phyloP scores from a whole-genome alignment of 805 yeast genomes.

The Candida stauntonica region DNA sequence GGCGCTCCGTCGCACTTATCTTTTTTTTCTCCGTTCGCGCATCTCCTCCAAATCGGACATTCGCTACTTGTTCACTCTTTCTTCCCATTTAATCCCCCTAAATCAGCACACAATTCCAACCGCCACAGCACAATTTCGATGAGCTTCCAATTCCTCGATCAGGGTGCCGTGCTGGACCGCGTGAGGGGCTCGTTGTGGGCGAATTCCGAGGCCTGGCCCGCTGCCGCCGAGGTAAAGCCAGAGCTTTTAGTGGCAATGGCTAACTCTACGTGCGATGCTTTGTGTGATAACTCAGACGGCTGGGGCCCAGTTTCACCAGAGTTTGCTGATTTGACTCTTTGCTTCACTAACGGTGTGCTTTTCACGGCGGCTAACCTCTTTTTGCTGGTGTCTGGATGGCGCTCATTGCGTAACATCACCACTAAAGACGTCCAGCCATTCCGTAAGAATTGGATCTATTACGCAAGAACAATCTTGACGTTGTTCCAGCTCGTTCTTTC shows the following conservation, averaged over 20 bases:
- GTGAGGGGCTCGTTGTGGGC: background rate
- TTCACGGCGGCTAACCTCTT: slow-evolving; percentile 38
- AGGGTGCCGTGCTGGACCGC: slow-evolving; percentile 1
- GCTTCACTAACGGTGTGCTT: slow-evolving; percentile 52
- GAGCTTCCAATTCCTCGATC: slow-evolving; percentile 2
- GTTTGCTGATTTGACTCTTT: slow-evolving; percentile 55
- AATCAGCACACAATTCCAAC: background rate
- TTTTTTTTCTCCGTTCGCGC: background rate
- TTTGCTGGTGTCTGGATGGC: slow-evolving; percentile 40
- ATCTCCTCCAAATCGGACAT: background rate
- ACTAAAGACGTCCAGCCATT: slow-evolving; percentile 29
- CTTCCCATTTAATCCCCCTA: background rate
- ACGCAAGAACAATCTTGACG: slow-evolving; percentile 32
- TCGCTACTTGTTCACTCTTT: background rate
- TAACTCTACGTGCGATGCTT: slow-evolving; percentile 12
- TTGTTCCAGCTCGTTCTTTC: slow-evolving; percentile 30
- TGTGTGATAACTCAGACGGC: slow-evolving; percentile 33
- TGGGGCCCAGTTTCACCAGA: slow-evolving; percentile 38
- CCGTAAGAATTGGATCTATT: slow-evolving; percentile 35
- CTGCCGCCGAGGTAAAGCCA: background rate
- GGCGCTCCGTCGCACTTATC: background rate
- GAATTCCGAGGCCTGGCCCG: background rate
- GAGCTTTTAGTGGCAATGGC: background rate
- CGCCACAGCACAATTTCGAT: background rate
- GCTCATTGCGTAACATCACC: slow-evolving; percentile 29